Percentiles rank a stretch among this genome's conserved stretches.
Conservation (phyloP, 1,284 basidiomycete species). For the Spongiforma sp. region DNA sequence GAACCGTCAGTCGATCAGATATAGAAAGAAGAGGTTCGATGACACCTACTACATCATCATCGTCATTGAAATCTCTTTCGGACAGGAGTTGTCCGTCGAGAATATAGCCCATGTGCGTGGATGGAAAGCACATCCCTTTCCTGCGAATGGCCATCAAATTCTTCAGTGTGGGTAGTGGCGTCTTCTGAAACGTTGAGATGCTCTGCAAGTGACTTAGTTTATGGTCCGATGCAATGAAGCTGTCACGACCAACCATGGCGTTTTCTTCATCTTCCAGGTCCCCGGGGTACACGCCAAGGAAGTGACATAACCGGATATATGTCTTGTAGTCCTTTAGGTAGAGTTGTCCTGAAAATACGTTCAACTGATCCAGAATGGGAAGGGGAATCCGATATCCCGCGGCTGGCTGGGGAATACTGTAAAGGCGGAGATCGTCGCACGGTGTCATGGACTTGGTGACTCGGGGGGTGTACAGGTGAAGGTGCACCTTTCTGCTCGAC, state of each 20-base stretch:
- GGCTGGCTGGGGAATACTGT: constrained; percentile 36
- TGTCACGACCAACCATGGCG: constrained; percentile 24
- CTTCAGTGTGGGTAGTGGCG: neutral
- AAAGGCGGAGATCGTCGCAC: constrained; percentile 46
- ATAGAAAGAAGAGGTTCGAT: too few relatives aligned
- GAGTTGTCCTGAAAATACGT: constrained; percentile 45
- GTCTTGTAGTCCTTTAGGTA: constrained; percentile 26
- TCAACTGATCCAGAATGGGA: constrained; percentile 39
- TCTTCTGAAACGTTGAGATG: neutral
- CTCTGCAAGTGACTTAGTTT: neutral
- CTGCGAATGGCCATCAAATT: neutral
- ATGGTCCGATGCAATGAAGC: neutral
- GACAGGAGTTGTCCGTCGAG: neutral
- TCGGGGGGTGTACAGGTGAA: constrained; percentile 52
- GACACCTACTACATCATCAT: neutral
- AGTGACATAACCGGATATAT: constrained; percentile 40
- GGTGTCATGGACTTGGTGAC: constrained; percentile 40
- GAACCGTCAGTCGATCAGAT: too few relatives aligned
- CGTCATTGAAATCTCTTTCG: neutral
- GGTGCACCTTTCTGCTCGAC: constrained; percentile 35
- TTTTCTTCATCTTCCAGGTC: constrained; percentile 15
- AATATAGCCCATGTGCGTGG: neutral
- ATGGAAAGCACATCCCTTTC: neutral
- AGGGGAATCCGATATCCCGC: constrained; percentile 24
- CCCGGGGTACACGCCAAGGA: constrained; percentile 42